These are phyloP conservation scores for Botryosphaeria dothidea DNA, from an alignment of 2,329 filamentous ascomycete species.

Conservation along the genomic window DNA sequence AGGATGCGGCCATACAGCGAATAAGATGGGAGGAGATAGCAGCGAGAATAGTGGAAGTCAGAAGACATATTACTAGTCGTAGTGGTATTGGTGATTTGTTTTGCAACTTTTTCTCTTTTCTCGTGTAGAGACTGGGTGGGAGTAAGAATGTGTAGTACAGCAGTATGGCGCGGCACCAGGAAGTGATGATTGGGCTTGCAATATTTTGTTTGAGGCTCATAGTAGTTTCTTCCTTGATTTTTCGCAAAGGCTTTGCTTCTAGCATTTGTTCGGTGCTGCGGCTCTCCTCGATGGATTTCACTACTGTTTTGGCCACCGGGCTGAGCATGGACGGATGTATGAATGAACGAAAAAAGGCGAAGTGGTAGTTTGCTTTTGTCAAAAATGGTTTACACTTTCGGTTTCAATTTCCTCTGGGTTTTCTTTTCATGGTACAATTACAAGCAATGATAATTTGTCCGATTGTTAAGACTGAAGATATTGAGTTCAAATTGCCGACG, in stretches of 20 bases:
- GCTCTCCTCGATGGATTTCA: background rate
- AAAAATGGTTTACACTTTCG: background rate
- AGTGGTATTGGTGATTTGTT: background rate
- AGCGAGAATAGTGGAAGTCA: background rate
- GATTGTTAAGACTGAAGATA: too few relatives aligned
- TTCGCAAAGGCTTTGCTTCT: background rate
- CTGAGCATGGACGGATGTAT: background rate
- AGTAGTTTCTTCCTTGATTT: background rate
- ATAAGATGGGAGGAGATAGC: background rate
- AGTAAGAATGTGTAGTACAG: background rate
- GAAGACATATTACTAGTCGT: slow-evolving; percentile 3
- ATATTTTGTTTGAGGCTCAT: background rate
- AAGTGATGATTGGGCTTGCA: background rate
- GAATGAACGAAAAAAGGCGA: background rate
- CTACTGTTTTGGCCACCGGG: background rate
- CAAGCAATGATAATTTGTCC: too few relatives aligned
- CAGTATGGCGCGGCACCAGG: background rate
- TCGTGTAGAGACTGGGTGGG: background rate
- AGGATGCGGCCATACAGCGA: background rate
- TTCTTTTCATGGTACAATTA: background rate
- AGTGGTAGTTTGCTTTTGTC: background rate
- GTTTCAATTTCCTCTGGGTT: background rate
- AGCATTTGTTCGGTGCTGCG: background rate
- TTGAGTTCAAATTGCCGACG: too few relatives aligned
- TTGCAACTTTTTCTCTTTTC: background rate